phyloP scores from a whole-genome alignment of 1,284 basidiomycete species.

The Cryptococcus sp. region DNA sequence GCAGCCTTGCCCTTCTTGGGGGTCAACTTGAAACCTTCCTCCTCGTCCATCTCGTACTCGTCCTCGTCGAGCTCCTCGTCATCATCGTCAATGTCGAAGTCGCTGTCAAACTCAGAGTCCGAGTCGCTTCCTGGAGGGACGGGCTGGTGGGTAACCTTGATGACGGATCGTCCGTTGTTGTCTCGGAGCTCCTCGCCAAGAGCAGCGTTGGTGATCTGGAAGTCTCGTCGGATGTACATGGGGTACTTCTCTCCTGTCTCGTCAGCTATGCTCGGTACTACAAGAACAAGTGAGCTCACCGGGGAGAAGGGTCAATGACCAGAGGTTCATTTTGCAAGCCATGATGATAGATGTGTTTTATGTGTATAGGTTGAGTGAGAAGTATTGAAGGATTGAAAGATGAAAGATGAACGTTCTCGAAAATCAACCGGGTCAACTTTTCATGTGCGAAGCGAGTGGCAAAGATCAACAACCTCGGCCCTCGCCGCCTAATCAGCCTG shows the following conservation, averaged over 20 bases:
- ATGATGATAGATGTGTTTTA: conserved; percentile 24
- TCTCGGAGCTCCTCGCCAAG: conserved; percentile 68
- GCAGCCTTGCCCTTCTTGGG: conserved; percentile 18
- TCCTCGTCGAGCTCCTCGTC: conserved; percentile 47
- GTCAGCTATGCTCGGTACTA: background rate
- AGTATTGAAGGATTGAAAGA: background rate
- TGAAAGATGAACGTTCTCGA: background rate
- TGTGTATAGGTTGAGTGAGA: conserved; percentile 1
- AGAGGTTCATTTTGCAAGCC: conserved; percentile 41
- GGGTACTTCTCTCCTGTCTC: conserved; percentile 57
- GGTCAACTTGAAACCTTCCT: conserved; percentile 22
- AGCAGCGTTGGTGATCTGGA: conserved; percentile 77
- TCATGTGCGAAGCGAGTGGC: background rate
- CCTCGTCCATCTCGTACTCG: conserved; percentile 38
- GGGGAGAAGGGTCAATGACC: conserved; percentile 36
- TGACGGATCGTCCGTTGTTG: conserved; percentile 61
- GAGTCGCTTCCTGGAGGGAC: conserved; percentile 51
- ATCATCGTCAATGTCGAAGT: conserved; percentile 46
- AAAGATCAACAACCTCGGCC: no score
- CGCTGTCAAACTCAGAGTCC: conserved; percentile 48
- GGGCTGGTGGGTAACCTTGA: conserved; percentile 67
- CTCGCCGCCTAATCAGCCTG: no score
- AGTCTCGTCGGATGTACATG: conserved; percentile 62
- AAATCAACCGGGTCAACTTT: background rate
- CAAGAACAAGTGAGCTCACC: conserved; percentile 6